Evolutionary conservation across 1,284 basidiomycete genomes (phyloP).

Genomic region (Singerocomus inundabilis): DNA sequence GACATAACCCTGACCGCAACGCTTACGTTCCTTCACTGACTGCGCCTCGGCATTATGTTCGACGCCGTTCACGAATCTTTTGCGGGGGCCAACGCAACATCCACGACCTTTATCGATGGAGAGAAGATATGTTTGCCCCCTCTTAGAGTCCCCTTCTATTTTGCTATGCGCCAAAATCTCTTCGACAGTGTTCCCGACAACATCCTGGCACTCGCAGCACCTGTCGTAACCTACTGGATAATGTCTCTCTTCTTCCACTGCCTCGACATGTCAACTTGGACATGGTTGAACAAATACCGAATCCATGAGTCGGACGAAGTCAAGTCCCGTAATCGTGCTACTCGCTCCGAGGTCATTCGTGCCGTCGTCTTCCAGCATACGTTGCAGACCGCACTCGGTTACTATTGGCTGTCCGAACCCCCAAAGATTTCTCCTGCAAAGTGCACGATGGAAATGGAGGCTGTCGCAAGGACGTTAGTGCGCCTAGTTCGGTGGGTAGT

Average conservation of each 20-base stretch:
- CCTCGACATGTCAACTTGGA: conserved; percentile 74
- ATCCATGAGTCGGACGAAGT: conserved; percentile 90
- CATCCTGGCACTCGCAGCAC: conserved; percentile 69
- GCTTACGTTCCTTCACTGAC: not conserved
- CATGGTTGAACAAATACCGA: conserved; percentile 82
- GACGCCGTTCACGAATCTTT: conserved; percentile 11
- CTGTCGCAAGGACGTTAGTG: conserved; percentile 41
- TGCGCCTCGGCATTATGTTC: conserved; percentile 16
- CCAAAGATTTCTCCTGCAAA: conserved; percentile 38
- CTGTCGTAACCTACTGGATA: conserved; percentile 87
- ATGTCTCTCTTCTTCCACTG: conserved; percentile 79
- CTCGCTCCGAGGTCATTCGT: conserved; percentile 65
- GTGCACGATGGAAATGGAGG: conserved; percentile 43
- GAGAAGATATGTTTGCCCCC: conserved; percentile 26
- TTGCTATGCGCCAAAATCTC: conserved; percentile 51
- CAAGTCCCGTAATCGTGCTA: conserved; percentile 73
- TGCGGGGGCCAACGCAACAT: conserved; percentile 26
- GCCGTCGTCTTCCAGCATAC: conserved; percentile 86
- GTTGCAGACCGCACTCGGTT: conserved; percentile 80
- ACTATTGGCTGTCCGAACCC: conserved; percentile 63
- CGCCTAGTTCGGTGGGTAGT: conserved; percentile 43
- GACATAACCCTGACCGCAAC: too few species aligned
- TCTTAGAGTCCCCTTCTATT: conserved; percentile 58
- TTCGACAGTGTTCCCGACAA: conserved; percentile 71
- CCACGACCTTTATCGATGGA: conserved; percentile 25